Conservation (phyloP, 345 rosid species). For the Gossypium longicalyx region DNA sequence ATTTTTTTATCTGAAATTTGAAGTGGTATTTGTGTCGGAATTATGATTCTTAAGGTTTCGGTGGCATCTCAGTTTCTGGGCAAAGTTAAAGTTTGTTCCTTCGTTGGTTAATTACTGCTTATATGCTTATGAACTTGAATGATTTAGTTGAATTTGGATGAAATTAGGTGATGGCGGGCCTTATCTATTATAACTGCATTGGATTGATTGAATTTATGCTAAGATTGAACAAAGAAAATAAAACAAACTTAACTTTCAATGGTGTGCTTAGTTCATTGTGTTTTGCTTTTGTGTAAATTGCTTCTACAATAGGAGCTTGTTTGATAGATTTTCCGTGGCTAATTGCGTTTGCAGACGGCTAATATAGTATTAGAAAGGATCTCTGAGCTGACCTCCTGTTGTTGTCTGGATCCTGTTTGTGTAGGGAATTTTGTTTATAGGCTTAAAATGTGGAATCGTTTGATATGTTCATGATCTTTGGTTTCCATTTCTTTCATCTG, state of each 20-base stretch:
- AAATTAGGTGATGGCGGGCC: background rate
- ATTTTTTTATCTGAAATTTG: background rate
- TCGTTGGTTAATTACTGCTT: background rate
- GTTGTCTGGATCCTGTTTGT: background rate
- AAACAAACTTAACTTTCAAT: too few relatives aligned
- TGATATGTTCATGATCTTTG: background rate
- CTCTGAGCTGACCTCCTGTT: background rate
- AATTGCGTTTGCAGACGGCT: background rate
- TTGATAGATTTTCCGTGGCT: background rate
- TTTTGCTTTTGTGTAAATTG: background rate
- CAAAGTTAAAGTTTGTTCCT: background rate
- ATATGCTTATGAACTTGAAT: background rate
- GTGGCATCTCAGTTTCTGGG: background rate
- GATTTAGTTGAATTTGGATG: background rate
- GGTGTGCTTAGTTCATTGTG: background rate
- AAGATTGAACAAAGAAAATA: slow-evolving; percentile 2
- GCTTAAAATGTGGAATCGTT: background rate
- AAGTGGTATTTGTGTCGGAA: background rate
- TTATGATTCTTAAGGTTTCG: background rate
- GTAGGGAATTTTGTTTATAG: background rate
- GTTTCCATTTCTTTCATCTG: background rate
- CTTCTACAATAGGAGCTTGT: background rate
- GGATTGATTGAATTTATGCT: background rate
- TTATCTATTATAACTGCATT: background rate
- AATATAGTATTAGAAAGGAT: background rate